phyloP scores from a whole-genome alignment of 1,284 basidiomycete genomes.

The Leccinum solheimii region DNA sequence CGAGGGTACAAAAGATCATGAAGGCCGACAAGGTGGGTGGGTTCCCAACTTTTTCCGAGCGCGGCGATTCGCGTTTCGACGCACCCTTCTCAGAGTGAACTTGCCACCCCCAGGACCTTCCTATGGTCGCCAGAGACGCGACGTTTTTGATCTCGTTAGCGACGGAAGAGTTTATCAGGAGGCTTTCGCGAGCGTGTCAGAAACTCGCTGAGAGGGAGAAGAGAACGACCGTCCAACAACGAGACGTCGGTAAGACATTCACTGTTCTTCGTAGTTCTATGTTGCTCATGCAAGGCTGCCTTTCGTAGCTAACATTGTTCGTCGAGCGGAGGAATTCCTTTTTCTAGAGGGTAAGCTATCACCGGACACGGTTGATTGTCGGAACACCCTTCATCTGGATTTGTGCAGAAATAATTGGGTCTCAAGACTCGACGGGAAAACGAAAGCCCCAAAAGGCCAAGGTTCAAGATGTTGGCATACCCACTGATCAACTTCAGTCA shows the following conservation, averaged over 20 bases:
- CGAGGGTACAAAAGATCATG: constrained; percentile 75
- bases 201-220: constrained; percentile 62
- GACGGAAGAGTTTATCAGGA: constrained; percentile 75
- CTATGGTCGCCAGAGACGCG: constrained; percentile 71
- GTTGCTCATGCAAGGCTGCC: neutral
- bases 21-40: constrained; percentile 70
- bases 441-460: constrained; percentile 41
- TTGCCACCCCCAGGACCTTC: constrained; percentile 56
- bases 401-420: constrained; percentile 54
- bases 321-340: constrained; percentile 68
- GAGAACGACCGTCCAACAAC: constrained; percentile 65
- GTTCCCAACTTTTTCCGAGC: neutral
- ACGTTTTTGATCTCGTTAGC: constrained; percentile 72
- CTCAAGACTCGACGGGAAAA: constrained; percentile 44
- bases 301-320: constrained; percentile 54
- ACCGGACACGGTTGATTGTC: constrained; percentile 33
- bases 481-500: constrained; percentile 26
- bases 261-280: neutral
- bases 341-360: constrained; percentile 63
- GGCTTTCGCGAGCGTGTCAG: constrained; percentile 60
- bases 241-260: constrained; percentile 60
- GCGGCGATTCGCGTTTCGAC: neutral
- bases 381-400: constrained; percentile 6
- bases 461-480: constrained; percentile 11
- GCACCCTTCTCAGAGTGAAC: constrained; percentile 3